These are phyloP conservation scores for Solanum hybrid DNA, from an alignment of 305 asterid genomes.

Conservation along the genomic window DNA sequence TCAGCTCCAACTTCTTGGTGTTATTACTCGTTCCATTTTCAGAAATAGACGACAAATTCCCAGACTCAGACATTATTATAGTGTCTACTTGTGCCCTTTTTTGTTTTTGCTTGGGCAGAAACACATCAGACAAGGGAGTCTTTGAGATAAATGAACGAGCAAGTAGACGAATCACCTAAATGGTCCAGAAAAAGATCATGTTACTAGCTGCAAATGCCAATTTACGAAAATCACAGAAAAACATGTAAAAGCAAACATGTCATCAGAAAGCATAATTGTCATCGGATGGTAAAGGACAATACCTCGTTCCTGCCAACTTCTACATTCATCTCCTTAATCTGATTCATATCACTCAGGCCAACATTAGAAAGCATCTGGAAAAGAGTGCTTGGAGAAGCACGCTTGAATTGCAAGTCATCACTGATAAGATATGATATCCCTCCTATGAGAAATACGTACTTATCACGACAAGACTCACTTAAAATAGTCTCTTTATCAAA, in stretches of 20 bases:
- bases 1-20: background rate
- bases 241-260: background rate
- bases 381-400: background rate
- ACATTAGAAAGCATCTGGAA: background rate
- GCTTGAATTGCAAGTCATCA: conserved; percentile 4
- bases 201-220: background rate
- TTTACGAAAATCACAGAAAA: background rate
- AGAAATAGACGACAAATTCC: background rate
- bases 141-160: background rate
- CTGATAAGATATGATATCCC: background rate
- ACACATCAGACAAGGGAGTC: conserved; percentile 8
- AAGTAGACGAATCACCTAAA: background rate
- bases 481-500: background rate
- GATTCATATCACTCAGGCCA: background rate
- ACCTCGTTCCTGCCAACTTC: background rate
- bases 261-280: background rate
- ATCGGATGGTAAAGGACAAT: background rate
- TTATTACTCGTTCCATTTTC: background rate
- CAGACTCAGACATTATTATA: background rate
- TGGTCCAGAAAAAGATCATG: background rate
- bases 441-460: background rate
- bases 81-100: background rate
- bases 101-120: background rate
- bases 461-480: background rate
- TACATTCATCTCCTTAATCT: background rate